Base-by-base conservation (phyloP, 2,329 filamentous ascomycete species). In the Aspergillus terreus region DNA sequence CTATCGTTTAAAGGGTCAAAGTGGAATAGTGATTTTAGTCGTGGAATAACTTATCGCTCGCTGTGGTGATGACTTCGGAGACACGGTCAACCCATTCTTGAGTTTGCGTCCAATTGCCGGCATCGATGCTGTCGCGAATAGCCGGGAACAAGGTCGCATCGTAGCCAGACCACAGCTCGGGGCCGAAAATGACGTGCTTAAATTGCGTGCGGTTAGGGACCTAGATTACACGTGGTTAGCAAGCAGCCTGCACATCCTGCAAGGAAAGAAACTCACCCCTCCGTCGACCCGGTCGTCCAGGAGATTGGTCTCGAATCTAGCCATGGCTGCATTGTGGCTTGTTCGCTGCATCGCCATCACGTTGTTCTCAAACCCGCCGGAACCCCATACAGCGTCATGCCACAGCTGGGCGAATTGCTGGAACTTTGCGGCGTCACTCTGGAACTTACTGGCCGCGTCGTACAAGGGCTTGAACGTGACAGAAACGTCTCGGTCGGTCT, bases 131-230 rank as follows among this genome's bases (percentile, higher is more conserved):
- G 63, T 96, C 92, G 51, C 90, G 81, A 50, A 96, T 87, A n/a
- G 86, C 86, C 0, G 92, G 92, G 73, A 95, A 95, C 55, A 82
- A 82, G 0, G 82, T 81, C 50, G 82, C 81, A 30, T 87, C 81
- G 58, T 86, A 82, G 35, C 81, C 83, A 32, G 85, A 85, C 86
- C 90, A 92, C 2, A 83, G 76, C 63, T 90, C 83, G 0, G 94
- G 94, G 1, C 88, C 92, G 67, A 92, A 95, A 51, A 99, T 75
- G 64, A 95, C 81, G 71, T 96, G 94, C 71, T 95, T 96, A 79
- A 91, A 99, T 72, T 97, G 94, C 4, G 88, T 88, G 58, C 92
- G 85, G 15, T 47, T 30, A 21, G 46, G 46, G 35, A 47, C 35
- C 46, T 47, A 36, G 11, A 36, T 25, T 4, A 23, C 17, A 46